These are phyloP conservation scores for Nigrospora osmanthi DNA, from an alignment of 2,329 filamentous ascomycete genomes.

Conservation along the genomic window DNA sequence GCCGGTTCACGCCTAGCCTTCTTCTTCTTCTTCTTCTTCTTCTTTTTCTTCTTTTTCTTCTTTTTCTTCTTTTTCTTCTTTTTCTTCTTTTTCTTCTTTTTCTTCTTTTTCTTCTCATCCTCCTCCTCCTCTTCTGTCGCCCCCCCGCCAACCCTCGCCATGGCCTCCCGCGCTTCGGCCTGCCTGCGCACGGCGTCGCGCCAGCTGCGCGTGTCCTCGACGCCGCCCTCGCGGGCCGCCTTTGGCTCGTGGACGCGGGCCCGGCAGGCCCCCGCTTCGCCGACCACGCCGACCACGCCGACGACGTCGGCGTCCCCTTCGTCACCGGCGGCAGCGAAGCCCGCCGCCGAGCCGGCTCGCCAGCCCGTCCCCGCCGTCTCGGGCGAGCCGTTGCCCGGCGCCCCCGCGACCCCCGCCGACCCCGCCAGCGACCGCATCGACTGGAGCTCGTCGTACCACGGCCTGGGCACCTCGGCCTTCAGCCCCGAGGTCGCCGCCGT, in stretches of 20 bases:
- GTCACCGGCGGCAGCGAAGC: slow-evolving; percentile 3
- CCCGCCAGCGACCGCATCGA: slow-evolving; percentile 39
- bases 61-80: too few species aligned
- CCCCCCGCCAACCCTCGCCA: neutral
- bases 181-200: slow-evolving; percentile 1
- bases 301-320: too few species aligned
- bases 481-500: slow-evolving; percentile 59
- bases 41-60: too few species aligned
- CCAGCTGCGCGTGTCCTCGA: neutral
- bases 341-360: slow-evolving; percentile 5
- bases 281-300: slow-evolving; percentile 5
- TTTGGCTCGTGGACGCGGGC: neutral
- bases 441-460: slow-evolving; percentile 81
- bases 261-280: slow-evolving; percentile 2
- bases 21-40: too few species aligned
- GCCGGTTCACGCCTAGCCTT: too few species aligned
- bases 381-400: slow-evolving; percentile 19
- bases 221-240: neutral
- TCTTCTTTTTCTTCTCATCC: too few species aligned
- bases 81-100: too few species aligned
- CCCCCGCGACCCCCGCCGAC: slow-evolving; percentile 4
- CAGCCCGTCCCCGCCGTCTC: slow-evolving; percentile 18
- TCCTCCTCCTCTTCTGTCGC: too few species aligned
- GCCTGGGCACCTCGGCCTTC: slow-evolving; percentile 66
- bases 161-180: neutral